A percentile compares a stretch with the other conserved stretches of the same genome.
Conservation (phyloP, 2,329 filamentous ascomycete species). For the Scortechinia acanthostroma region DNA sequence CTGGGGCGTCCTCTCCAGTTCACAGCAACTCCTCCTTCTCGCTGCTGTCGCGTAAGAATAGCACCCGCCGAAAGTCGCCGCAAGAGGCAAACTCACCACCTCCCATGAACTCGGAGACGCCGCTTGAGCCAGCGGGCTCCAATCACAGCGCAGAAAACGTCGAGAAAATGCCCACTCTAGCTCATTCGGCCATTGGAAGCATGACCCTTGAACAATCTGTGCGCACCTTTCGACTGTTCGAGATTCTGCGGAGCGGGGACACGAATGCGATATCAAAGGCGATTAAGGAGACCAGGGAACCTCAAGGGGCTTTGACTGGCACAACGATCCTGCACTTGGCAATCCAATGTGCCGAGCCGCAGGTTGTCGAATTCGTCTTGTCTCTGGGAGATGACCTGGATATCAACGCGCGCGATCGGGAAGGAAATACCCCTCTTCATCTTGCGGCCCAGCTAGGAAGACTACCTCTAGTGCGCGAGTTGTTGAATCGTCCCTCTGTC, state of each 20-base stretch:
- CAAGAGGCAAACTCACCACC: not conserved
- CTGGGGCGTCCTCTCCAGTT: not conserved
- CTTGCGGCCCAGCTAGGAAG: conserved; percentile 79
- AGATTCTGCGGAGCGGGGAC: conserved; percentile 55
- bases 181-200: conserved; percentile 15
- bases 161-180: conserved; percentile 5
- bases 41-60: conserved; percentile 12
- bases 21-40: not conserved
- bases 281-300: conserved; percentile 27
- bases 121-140: not conserved
- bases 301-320: not conserved
- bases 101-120: not conserved
- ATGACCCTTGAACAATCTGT: conserved; percentile 56
- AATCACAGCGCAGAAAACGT: not conserved
- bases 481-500: conserved; percentile 75
- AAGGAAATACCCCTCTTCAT: conserved; percentile 90
- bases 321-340: not conserved
- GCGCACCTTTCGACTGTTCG: conserved; percentile 58
- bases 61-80: conserved; percentile 10
- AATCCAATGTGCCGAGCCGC: not conserved
- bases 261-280: conserved; percentile 53
- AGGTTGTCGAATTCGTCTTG: not conserved
- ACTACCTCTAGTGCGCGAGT: conserved; percentile 70
- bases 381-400: conserved; percentile 38
- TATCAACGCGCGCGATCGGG: conserved; percentile 82